Percentiles rank a stretch among this genome's conserved stretches.
Conservation (phyloP, 148 eudicot species). For the Camellia japonica region DNA sequence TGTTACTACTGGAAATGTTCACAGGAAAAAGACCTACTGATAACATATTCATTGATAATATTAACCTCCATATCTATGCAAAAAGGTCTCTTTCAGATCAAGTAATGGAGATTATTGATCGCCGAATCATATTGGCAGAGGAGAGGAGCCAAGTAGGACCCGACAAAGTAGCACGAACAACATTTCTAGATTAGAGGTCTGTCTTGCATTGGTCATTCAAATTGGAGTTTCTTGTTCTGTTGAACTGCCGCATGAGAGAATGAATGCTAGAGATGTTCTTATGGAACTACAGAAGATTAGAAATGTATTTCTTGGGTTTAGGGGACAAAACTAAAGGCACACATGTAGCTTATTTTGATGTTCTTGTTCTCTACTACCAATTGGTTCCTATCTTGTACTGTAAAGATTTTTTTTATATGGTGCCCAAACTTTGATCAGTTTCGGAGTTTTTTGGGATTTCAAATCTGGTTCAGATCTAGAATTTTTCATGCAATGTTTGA, state of each 20-base stretch:
- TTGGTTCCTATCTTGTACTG: too few relatives aligned
- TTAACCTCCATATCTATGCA: slow-evolving; percentile 2
- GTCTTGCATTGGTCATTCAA: slow-evolving; percentile 12
- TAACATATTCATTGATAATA: not conserved
- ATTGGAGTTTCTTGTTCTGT: slow-evolving; percentile 17
- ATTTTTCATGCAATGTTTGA: too few relatives aligned
- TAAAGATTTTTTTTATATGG: too few relatives aligned
- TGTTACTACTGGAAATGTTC: slow-evolving; percentile 16
- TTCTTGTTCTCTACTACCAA: not conserved
- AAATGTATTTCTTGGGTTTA: not conserved
- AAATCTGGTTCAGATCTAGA: too few relatives aligned
- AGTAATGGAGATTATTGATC: slow-evolving; percentile 17
- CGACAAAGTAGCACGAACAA: not conserved
- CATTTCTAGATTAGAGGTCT: not conserved
- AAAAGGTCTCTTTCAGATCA: slow-evolving; percentile 6
- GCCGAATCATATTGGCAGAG: not conserved
- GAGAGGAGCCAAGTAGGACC: not conserved
- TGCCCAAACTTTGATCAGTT: too few relatives aligned
- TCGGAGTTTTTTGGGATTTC: too few relatives aligned
- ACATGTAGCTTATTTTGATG: not conserved
- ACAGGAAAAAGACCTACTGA: slow-evolving; percentile 19
- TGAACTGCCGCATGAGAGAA: slow-evolving; percentile 19
- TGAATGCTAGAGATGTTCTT: slow-evolving; percentile 11
- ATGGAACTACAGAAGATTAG: slow-evolving; percentile 6
- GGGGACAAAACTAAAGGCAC: not conserved